Conservation (phyloP, 345 rosid species). For the Rhizophora mangle region DNA sequence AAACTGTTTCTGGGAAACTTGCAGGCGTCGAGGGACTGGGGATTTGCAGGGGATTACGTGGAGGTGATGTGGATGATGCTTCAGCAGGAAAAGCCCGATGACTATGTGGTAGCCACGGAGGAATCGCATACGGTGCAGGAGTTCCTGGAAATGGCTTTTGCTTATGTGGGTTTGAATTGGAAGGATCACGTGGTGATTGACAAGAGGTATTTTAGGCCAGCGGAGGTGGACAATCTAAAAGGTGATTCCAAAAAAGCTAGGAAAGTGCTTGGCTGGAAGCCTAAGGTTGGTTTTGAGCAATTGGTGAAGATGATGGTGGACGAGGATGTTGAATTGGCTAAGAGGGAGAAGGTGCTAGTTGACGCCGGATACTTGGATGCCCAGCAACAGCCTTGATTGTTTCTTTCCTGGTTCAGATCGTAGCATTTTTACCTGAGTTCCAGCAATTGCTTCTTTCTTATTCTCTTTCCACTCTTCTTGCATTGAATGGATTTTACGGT, state of each 20-base stretch:
- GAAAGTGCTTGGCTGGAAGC: constrained; percentile 67
- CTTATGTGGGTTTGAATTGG: constrained; percentile 58
- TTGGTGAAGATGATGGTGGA: constrained; percentile 95
- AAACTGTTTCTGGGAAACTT: constrained; percentile 80
- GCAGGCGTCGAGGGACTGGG: constrained; percentile 93
- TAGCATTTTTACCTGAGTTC: background rate
- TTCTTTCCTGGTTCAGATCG: too few species aligned
- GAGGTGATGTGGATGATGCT: constrained; percentile 99
- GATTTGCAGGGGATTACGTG: constrained; percentile 91
- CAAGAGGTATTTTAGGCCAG: constrained; percentile 57
- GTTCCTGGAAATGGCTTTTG: constrained; percentile 76
- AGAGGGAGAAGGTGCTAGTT: constrained; percentile 89
- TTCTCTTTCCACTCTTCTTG: too few species aligned
- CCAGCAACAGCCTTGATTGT: constrained; percentile 69
- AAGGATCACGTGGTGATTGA: constrained; percentile 61
- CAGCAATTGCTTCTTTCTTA: too few species aligned
- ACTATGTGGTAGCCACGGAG: constrained; percentile 94
- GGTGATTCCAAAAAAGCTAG: constrained; percentile 60
- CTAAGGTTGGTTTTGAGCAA: constrained; percentile 70
- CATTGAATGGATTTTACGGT: too few species aligned
- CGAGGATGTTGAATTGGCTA: constrained; percentile 72
- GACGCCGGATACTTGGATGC: constrained; percentile 90
- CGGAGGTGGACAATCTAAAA: constrained; percentile 58
- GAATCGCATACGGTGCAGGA: constrained; percentile 89
- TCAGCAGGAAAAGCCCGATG: constrained; percentile 91